Conservation (phyloP, 345 rosid genomes). For the Linum trigynum region DNA sequence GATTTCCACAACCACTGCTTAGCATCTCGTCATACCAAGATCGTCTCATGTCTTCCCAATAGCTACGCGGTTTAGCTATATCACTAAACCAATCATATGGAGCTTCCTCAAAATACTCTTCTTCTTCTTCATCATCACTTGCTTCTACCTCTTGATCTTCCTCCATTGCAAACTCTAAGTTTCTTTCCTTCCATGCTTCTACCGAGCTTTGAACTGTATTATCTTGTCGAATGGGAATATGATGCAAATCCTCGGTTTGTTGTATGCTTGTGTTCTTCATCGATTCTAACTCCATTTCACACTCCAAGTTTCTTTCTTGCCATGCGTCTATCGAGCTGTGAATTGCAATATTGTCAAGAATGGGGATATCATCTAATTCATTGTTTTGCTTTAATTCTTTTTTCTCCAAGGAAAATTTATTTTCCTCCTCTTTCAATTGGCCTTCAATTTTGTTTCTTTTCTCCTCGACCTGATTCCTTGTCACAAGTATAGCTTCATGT, state of each 20-base stretch:
- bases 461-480: constrained; percentile 11
- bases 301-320: constrained; percentile 18
- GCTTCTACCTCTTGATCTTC: constrained; percentile 18
- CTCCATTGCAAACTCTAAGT: background rate
- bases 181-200: constrained; percentile 16
- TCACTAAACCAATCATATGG: constrained; percentile 56
- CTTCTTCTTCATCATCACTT: constrained; percentile 5
- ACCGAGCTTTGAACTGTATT: constrained; percentile 11
- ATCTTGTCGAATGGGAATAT: constrained; percentile 5
- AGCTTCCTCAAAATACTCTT: constrained; percentile 14
- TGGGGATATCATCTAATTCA: background rate
- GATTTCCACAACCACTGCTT: constrained; percentile 32
- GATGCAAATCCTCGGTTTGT: background rate
- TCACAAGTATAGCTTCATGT: background rate
- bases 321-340: constrained; percentile 10
- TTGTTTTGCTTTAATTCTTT: background rate
- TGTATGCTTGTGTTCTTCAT: background rate
- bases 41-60: constrained; percentile 70
- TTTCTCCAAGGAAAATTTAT: background rate
- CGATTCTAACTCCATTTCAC: background rate
- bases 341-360: constrained; percentile 8
- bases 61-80: constrained; percentile 73
- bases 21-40: constrained; percentile 69
- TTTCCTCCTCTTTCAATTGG: constrained; percentile 5
- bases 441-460: constrained; percentile 10